Base-by-base conservation (phyloP, 1,139 yeast genomes). In the Chernovozyma aurita region DNA sequence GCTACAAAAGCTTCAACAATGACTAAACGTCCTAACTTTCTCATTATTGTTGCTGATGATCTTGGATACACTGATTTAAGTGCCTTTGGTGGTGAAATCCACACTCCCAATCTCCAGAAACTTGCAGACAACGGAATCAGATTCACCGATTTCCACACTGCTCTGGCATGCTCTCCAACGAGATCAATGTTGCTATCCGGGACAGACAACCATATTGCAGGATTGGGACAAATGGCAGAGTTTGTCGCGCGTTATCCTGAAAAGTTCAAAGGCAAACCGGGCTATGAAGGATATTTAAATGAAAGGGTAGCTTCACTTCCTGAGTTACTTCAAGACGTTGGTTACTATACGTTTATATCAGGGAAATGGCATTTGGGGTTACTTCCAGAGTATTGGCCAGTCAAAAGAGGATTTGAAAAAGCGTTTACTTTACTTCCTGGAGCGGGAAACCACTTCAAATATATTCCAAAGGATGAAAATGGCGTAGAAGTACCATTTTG, bases 141-240 rank as follows among this genome's bases (percentile, higher is more conserved):
- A 28, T 65, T 76, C 42, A 74, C 80, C 18, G 78, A 77, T 44
- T 77, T 75, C 53, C 82, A 78, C 42, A 73, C 83, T 3, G 83
- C 84, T 3, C 70, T 82, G 1, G 82, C 83, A 3, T 78, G 83
- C 45, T 76, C 82, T 2, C 83, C 84, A 3, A 78, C 84, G 0
- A 57, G 83, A 41, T 76, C 82, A 11, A 78, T 78, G 79, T 59
- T 78, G 7, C 56, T 78, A 30, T 71, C 79, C 2, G 84, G 83
- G 2, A 76, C 81, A 0, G 82, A 76, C 44, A 74, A 76, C 46
- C 82, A 76, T 41, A 68, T 76, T 50, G 81, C 81, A 7, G 82
- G 82, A 0, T 52, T 76, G 38, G 81, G 81, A 3, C 80, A 76
- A 48, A 74, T 76, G 80, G 71, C 69, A 0, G 82, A 76, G 47